Evolutionary conservation across 2,329 filamentous ascomycete species (phyloP).

Genomic region (Falciphora oryzae): DNA sequence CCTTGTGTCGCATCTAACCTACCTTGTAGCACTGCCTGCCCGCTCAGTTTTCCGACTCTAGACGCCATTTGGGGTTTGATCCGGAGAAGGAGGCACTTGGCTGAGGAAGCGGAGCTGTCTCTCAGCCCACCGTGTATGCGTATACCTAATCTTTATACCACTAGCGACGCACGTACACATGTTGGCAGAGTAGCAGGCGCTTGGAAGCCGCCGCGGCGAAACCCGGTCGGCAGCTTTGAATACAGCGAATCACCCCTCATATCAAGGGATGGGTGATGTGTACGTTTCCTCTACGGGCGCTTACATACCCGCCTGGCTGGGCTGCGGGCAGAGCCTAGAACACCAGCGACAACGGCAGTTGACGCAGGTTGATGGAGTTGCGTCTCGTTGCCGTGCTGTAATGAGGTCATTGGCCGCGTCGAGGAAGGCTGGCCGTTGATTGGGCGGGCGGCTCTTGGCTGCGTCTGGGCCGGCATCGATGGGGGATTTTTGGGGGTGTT

Average conservation of each 20-base stretch:
- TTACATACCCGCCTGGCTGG: neutral
- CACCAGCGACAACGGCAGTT: neutral
- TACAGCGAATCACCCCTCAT: neutral
- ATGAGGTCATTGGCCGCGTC: neutral
- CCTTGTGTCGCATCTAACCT: neutral
- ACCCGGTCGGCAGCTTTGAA: neutral
- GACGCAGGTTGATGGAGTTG: neutral
- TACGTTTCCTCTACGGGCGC: neutral
- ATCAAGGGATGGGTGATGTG: too few relatives aligned
- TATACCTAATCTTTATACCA: neutral
- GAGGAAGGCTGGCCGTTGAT: neutral
- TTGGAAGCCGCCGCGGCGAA: neutral
- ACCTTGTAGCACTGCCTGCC: neutral
- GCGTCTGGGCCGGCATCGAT: neutral
- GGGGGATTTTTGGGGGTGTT: neutral
- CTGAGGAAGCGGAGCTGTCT: neutral
- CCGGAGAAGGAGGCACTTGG: too few relatives aligned
- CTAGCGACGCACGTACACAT: neutral
- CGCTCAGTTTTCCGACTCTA: neutral
- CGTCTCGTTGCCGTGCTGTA: neutral
- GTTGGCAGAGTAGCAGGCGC: neutral
- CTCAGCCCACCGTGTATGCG: neutral
- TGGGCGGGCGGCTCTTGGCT: neutral
- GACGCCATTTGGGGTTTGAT: neutral
- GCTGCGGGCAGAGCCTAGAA: neutral